Conservation (phyloP, 1,284 basidiomycete species). For the Neolentinus lepideus region DNA sequence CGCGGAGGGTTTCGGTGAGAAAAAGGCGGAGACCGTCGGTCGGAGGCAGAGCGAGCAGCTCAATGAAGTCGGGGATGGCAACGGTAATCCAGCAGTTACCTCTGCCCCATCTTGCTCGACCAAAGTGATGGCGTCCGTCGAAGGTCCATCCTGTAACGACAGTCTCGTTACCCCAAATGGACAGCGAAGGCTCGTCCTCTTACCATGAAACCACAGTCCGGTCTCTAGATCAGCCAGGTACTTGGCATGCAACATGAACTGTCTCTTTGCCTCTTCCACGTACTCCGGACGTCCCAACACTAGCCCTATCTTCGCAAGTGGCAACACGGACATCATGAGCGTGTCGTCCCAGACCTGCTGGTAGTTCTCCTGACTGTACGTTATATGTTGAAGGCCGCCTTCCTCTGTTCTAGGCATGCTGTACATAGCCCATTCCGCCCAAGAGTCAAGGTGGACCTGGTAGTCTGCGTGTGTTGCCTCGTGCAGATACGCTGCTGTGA, state of each 20-base stretch:
- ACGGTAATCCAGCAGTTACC: constrained; percentile 65
- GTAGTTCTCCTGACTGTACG: constrained; percentile 44
- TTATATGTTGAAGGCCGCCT: constrained; percentile 56
- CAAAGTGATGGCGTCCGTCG: constrained; percentile 45
- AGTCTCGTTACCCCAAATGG: too few relatives aligned
- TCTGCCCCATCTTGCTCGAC: constrained; percentile 50
- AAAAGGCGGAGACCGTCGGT: constrained; percentile 39
- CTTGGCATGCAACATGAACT: constrained; percentile 48
- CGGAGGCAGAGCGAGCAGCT: constrained; percentile 35
- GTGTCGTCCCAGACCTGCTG: constrained; percentile 66
- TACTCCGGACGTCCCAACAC: constrained; percentile 47
- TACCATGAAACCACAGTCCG: constrained; percentile 49
- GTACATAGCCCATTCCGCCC: constrained; percentile 63
- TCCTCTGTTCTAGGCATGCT: constrained; percentile 52
- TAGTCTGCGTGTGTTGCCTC: constrained; percentile 33
- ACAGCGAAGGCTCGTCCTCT: constrained; percentile 10
- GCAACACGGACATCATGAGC: constrained; percentile 59
- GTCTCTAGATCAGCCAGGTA: constrained; percentile 43
- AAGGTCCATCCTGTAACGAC: constrained; percentile 37
- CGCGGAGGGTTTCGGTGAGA: constrained; percentile 37
- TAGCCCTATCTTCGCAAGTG: constrained; percentile 55
- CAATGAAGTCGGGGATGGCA: constrained; percentile 57
- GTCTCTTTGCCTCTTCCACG: constrained; percentile 55
- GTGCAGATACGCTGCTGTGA: constrained; percentile 50
- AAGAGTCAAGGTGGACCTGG: constrained; percentile 43